Conservation (phyloP, 2,329 filamentous ascomycete species). For the Aspergillus thermomutatus region DNA sequence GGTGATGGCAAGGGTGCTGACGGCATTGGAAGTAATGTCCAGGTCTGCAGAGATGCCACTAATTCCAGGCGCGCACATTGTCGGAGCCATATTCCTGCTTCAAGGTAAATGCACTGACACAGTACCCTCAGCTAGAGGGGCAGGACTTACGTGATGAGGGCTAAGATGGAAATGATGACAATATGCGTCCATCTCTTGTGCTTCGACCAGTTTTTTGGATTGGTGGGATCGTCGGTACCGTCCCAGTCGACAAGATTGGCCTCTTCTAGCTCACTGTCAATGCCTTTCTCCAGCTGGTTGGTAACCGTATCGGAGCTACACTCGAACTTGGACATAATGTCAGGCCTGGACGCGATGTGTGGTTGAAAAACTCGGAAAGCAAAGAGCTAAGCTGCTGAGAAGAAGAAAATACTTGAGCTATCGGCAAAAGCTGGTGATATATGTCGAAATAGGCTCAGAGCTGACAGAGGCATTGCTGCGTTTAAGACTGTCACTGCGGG, state of each 20-base stretch:
- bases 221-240: conserved; percentile 21
- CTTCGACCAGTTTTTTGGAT: conserved; percentile 29
- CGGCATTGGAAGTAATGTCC: conserved; percentile 39
- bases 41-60: conserved; percentile 53
- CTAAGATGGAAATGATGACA: conserved; percentile 18
- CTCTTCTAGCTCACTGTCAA: background rate
- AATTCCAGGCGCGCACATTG: conserved; percentile 57
- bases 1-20: conserved; percentile 53
- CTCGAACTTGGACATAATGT: no score
- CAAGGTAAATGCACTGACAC: background rate
- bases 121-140: background rate
- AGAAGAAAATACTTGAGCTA: no score
- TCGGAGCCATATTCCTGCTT: conserved; percentile 50
- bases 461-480: background rate
- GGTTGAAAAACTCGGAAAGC: no score
- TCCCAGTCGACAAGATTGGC: conserved; percentile 31
- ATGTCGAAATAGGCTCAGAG: no score
- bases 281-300: conserved; percentile 10
- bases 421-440: no score
- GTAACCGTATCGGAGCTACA: background rate
- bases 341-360: no score
- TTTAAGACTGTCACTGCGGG: background rate
- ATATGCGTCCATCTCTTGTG: conserved; percentile 23
- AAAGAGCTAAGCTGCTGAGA: no score
- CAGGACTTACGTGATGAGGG: conserved; percentile 16